phyloP scores from a whole-genome alignment of 495 filamentous ascomycete species.

The Hypoxylon perforatum region DNA sequence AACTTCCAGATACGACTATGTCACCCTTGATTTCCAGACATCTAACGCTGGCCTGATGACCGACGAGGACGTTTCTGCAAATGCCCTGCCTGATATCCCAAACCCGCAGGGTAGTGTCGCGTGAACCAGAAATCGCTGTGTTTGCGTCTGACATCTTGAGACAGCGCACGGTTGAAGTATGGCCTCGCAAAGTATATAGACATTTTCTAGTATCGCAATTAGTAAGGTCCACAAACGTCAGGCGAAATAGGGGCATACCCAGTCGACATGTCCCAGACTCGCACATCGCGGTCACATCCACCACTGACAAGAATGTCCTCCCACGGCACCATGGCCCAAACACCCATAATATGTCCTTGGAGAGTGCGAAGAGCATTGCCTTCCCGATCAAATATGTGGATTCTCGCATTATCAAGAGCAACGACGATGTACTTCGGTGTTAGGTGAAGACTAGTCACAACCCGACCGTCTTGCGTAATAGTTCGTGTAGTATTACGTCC shows the following conservation, averaged over 20 bases:
- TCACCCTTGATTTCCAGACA: conserved; percentile 97
- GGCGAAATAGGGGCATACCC: conserved; percentile 69
- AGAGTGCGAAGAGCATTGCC: conserved; percentile 89
- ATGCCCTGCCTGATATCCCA: conserved; percentile 92
- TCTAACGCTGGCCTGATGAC: conserved; percentile 95
- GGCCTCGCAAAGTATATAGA: conserved; percentile 87
- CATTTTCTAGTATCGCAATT: conserved; percentile 60
- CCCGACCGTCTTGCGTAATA: conserved; percentile 94
- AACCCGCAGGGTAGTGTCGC: conserved; percentile 92
- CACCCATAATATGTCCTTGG: conserved; percentile 96
- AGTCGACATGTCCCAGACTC: conserved; percentile 96
- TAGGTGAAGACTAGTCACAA: conserved; percentile 94
- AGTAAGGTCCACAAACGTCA: conserved; percentile 20
- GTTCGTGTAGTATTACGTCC: conserved; percentile 80
- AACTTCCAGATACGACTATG: conserved; percentile 94
- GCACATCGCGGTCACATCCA: conserved; percentile 94
- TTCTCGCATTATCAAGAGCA: conserved; percentile 96
- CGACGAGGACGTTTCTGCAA: conserved; percentile 90
- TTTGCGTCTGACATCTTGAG: conserved; percentile 95
- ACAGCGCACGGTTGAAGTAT: conserved; percentile 96
- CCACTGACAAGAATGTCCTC: conserved; percentile 95
- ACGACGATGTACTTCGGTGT: conserved; percentile 97
- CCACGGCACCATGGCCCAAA: conserved; percentile 99
- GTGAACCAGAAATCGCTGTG: conserved; percentile 94
- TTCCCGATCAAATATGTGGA: conserved; percentile 95